Percentiles rank a stretch among this genome's conserved stretches.
Evolutionary conservation across 257 asterid species (phyloP).

Genomic region (Rehmannia glutinosa): DNA sequence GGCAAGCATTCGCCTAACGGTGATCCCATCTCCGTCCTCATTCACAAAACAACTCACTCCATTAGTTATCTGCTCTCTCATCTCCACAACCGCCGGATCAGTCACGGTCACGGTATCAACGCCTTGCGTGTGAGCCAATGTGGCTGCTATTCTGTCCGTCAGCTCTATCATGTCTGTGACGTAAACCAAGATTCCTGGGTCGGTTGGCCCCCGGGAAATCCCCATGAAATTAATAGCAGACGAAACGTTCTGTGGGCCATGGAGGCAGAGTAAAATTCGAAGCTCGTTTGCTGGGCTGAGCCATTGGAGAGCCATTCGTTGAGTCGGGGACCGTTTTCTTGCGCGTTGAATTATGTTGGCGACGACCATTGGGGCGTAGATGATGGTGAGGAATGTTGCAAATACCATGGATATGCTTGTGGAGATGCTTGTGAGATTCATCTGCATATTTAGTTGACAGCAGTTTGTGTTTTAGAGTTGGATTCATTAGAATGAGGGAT

Average conservation of each 20-base stretch:
- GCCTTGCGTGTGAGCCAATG: slow-evolving; percentile 48
- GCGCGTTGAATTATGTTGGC: slow-evolving; percentile 72
- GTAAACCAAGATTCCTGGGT: slow-evolving; percentile 70
- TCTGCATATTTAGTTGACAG: slow-evolving; percentile 42
- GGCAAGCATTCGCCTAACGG: slow-evolving; percentile 56
- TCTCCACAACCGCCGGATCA: slow-evolving; percentile 51
- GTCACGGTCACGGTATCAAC: slow-evolving; percentile 52
- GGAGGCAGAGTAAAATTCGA: slow-evolving; percentile 59
- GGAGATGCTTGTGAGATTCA: slow-evolving; percentile 41
- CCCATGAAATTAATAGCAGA: slow-evolving; percentile 64
- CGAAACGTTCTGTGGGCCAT: slow-evolving; percentile 37
- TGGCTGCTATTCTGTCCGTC: slow-evolving; percentile 69
- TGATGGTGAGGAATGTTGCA: slow-evolving; percentile 49
- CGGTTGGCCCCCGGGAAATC: slow-evolving; percentile 56
- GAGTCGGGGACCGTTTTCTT: slow-evolving; percentile 69
- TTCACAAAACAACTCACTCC: slow-evolving; percentile 32
- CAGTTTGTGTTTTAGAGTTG: no score
- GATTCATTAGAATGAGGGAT: no score
- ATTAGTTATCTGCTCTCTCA: slow-evolving; percentile 54
- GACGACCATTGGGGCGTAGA: slow-evolving; percentile 68
- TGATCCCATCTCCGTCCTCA: slow-evolving; percentile 57
- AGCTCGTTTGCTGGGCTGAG: slow-evolving; percentile 50
- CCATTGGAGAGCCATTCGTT: slow-evolving; percentile 89
- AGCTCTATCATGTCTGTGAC: slow-evolving; percentile 78
- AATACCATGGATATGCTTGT: slow-evolving; percentile 62